Percentiles rank a stretch among this genome's conserved stretches.
phyloP scores from a whole-genome alignment of 371 early-diverging fungal genomes.

The Mortierella sp. region DNA sequence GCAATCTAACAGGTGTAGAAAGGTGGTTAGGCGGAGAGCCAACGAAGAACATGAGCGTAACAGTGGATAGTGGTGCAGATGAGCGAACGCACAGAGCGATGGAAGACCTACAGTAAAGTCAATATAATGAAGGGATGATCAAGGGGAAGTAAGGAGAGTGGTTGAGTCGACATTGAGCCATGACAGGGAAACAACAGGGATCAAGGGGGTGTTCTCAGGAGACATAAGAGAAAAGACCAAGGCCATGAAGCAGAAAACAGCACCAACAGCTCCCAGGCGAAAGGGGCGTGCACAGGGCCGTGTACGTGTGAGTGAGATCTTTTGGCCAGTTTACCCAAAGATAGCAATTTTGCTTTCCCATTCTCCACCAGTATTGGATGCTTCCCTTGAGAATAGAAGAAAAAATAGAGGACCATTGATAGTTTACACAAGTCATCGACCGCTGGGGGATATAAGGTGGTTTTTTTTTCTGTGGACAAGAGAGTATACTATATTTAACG shows the following conservation, averaged over 20 bases:
- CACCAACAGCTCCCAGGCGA: slow-evolving; percentile 5
- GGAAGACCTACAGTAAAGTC: slow-evolving; percentile 4
- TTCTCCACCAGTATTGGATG: no score
- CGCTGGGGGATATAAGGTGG: neutral
- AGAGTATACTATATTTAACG: slow-evolving; percentile 1
- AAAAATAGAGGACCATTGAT: no score
- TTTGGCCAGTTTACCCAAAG: neutral
- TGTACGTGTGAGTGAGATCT: neutral
- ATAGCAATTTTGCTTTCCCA: neutral
- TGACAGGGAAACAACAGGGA: slow-evolving; percentile 8
- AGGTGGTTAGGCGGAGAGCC: neutral
- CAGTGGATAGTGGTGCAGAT: neutral
- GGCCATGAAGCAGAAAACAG: neutral
- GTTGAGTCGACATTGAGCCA: neutral
- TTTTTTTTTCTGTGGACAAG: neutral
- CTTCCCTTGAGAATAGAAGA: no score
- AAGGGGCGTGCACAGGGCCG: neutral
- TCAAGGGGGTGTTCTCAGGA: slow-evolving; percentile 24
- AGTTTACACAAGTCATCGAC: no score
- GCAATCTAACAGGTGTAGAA: slow-evolving; percentile 2
- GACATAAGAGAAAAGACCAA: neutral
- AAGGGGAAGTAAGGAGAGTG: slow-evolving; percentile 4
- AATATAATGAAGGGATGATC: slow-evolving; percentile 9
- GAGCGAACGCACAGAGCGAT: neutral
- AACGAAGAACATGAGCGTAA: neutral